phyloP scores from a whole-genome alignment of 176 grass and related monocot genomes.

The Avena sativa region DNA sequence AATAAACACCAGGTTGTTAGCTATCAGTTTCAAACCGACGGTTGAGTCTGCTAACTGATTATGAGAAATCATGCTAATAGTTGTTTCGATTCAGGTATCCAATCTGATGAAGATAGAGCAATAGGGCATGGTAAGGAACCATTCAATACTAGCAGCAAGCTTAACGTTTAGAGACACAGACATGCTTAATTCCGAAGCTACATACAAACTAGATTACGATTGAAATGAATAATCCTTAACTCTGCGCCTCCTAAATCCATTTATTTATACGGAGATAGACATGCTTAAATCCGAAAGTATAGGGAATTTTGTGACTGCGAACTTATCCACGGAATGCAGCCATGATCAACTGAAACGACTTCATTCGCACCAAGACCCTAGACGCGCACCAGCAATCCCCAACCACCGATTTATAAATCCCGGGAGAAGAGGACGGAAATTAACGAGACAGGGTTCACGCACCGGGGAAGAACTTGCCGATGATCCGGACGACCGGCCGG shows the following conservation, averaged over 20 bases:
- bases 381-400: neutral
- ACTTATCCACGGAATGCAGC: neutral
- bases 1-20: neutral
- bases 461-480: slow-evolving; percentile 95
- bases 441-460: neutral
- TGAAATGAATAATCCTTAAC: too few relatives aligned
- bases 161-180: neutral
- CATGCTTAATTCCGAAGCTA: neutral
- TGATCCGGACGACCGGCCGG: slow-evolving; percentile 66
- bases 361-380: neutral
- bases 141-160: neutral
- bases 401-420: neutral
- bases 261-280: too few relatives aligned
- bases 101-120: neutral
- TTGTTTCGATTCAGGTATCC: neutral
- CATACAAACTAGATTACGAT: too few relatives aligned
- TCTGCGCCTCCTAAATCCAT: too few relatives aligned
- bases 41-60: too few relatives aligned
- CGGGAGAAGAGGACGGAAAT: neutral
- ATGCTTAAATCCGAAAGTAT: neutral
- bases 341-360: neutral
- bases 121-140: neutral
- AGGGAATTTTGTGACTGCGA: neutral
- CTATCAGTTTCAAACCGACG: neutral
- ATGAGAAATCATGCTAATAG: neutral